These are phyloP conservation scores for Lecanosticta acicola DNA, from an alignment of 2,329 filamentous ascomycete genomes.

Conservation along the genomic window DNA sequence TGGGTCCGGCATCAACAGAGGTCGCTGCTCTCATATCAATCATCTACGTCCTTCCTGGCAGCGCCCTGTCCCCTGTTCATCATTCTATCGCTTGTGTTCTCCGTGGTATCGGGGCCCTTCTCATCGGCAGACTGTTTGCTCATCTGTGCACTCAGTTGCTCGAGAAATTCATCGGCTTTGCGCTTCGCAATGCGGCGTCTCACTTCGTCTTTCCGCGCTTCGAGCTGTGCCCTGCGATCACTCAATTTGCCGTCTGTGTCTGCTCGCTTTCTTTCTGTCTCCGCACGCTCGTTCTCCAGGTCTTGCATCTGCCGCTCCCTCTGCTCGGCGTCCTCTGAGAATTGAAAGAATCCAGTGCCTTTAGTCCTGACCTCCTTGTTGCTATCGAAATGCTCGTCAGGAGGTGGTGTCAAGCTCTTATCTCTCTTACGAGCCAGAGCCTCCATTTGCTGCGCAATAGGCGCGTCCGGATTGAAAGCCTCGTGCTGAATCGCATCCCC, in stretches of 20 bases:
- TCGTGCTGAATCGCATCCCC: slow-evolving; percentile 78
- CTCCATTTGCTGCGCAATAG: slow-evolving; percentile 63
- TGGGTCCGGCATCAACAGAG: not conserved
- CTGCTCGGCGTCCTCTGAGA: slow-evolving; percentile 67
- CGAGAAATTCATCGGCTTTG: slow-evolving; percentile 67
- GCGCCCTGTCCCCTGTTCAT: slow-evolving; percentile 16
- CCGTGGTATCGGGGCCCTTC: slow-evolving; percentile 3
- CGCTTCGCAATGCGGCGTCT: slow-evolving; percentile 43
- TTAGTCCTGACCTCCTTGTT: slow-evolving; percentile 76
- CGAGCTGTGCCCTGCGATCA: slow-evolving; percentile 53
- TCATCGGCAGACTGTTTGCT: not conserved
- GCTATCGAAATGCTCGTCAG: slow-evolving; percentile 79
- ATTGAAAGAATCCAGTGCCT: slow-evolving; percentile 87
- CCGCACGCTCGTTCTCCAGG: slow-evolving; percentile 59
- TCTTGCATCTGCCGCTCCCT: slow-evolving; percentile 69
- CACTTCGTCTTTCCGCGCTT: slow-evolving; percentile 21
- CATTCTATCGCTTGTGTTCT: not conserved
- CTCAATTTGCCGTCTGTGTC: slow-evolving; percentile 48
- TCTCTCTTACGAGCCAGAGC: slow-evolving; percentile 72
- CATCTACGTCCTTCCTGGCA: slow-evolving; percentile 5
- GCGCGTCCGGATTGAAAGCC: slow-evolving; percentile 73
- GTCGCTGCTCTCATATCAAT: slow-evolving; percentile 2
- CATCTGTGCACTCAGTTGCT: slow-evolving; percentile 46
- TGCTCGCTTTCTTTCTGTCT: slow-evolving; percentile 62
- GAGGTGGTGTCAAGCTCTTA: slow-evolving; percentile 71